These are phyloP conservation scores for Sporothrix sp. DNA, from an alignment of 2,329 filamentous ascomycete species.

Conservation along the genomic window DNA sequence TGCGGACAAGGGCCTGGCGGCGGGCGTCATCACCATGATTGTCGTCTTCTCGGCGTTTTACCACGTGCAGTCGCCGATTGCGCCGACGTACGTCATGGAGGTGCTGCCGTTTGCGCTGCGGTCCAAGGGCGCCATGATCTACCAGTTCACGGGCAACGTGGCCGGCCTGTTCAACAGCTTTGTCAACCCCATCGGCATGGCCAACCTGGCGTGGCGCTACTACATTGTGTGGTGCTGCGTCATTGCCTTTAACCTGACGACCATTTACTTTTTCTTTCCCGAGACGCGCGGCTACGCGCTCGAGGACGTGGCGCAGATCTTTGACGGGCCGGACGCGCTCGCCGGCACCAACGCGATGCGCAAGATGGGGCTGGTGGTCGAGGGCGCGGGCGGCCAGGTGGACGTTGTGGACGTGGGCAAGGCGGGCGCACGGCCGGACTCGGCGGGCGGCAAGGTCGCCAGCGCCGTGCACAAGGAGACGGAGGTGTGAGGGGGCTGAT, in stretches of 20 bases:
- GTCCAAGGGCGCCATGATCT: constrained; percentile 16
- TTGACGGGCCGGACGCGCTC: constrained; percentile 17
- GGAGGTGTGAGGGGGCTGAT: no score
- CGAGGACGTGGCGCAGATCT: constrained; percentile 42
- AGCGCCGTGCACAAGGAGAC: neutral
- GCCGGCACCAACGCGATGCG: constrained; percentile 1
- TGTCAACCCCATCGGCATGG: constrained; percentile 18
- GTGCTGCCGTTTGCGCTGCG: constrained; percentile 15
- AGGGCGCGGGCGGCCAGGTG: neutral
- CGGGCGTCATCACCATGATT: constrained; percentile 10
- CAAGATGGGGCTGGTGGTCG: constrained; percentile 9
- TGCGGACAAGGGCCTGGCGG: constrained; percentile 12
- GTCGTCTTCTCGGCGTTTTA: constrained; percentile 23
- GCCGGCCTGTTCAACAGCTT: constrained; percentile 18
- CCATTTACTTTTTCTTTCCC: constrained; percentile 21
- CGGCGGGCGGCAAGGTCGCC: neutral
- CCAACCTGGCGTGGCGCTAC: constrained; percentile 19
- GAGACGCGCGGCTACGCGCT: constrained; percentile 14
- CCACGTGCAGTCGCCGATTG: constrained; percentile 29
- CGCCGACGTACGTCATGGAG: constrained; percentile 19
- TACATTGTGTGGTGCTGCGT: constrained; percentile 20
- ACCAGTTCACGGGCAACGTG: constrained; percentile 8
- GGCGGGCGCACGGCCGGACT: neutral
- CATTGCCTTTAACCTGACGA: constrained; percentile 16
- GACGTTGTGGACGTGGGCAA: neutral